phyloP scores from a whole-genome alignment of 441 rosid genomes.

The Populus hybrid region DNA sequence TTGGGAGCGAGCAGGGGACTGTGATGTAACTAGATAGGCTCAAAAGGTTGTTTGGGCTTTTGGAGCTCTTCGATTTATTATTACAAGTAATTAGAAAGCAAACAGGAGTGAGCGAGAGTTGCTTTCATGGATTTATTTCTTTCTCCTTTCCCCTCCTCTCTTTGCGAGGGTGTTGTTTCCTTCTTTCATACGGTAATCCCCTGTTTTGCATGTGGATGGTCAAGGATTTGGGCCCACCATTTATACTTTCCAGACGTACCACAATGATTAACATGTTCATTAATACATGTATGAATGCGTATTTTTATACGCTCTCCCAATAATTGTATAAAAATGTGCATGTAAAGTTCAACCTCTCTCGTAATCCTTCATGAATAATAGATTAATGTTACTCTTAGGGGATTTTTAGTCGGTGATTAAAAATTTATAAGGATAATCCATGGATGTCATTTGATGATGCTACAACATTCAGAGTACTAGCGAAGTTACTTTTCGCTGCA shows the following conservation, averaged over 20 bases:
- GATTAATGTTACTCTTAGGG: too few species aligned
- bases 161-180: not conserved
- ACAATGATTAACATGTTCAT: not conserved
- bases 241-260: not conserved
- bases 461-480: too few species aligned
- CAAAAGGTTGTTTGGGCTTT: constrained; percentile 10
- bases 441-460: too few species aligned
- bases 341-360: too few species aligned
- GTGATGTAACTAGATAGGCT: not conserved
- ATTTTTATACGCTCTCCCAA: not conserved
- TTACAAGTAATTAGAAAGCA: not conserved
- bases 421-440: too few species aligned
- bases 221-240: constrained; percentile 22
- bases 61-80: not conserved
- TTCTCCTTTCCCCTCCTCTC: not conserved
- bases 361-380: too few species aligned
- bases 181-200: constrained; percentile 25
- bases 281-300: not conserved
- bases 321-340: too few species aligned
- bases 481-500: too few species aligned
- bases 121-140: not conserved
- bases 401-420: too few species aligned
- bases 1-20: constrained; percentile 35
- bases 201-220: constrained; percentile 29
- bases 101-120: constrained; percentile 4